phyloP scores from a whole-genome alignment of 768 basidiomycete species.

The Asterophora lycoperdoides region DNA sequence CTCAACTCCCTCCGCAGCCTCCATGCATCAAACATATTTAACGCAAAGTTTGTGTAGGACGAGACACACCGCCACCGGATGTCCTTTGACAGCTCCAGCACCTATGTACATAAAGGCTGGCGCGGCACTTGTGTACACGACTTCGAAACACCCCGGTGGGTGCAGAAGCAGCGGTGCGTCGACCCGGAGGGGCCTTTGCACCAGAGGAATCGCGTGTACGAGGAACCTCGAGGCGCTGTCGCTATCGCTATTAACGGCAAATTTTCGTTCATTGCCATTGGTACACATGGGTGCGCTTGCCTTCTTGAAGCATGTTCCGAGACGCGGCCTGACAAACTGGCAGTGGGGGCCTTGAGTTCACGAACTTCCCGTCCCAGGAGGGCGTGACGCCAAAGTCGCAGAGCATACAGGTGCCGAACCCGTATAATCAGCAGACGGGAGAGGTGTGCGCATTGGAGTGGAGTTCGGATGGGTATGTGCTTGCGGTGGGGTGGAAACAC shows the following conservation, averaged over 20 bases:
- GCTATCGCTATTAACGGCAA: constrained; percentile 67
- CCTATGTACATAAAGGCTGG: constrained; percentile 42
- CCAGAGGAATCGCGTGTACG: constrained; percentile 35
- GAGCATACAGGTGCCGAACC: constrained; percentile 56
- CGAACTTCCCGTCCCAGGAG: constrained; percentile 63
- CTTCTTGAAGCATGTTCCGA: neutral
- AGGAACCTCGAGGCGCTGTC: constrained; percentile 64
- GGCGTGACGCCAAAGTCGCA: constrained; percentile 57
- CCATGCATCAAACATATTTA: neutral
- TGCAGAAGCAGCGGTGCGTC: constrained; percentile 66
- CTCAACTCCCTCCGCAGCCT: neutral
- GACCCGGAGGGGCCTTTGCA: constrained; percentile 40
- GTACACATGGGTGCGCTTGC: constrained; percentile 55
- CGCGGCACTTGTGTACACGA: constrained; percentile 78
- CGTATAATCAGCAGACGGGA: constrained; percentile 55
- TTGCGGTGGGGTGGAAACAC: constrained; percentile 86
- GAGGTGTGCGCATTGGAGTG: constrained; percentile 71
- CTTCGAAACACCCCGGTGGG: constrained; percentile 71
- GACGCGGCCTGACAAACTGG: neutral
- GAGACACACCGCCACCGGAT: constrained; percentile 9
- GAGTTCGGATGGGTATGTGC: constrained; percentile 93
- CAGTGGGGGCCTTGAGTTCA: constrained; percentile 66
- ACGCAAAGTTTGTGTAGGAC: constrained; percentile 7
- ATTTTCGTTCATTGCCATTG: constrained; percentile 81
- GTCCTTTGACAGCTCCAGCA: constrained; percentile 18